Conservation (phyloP, 2,329 filamentous ascomycete species). For the Fusarium subglutinans region DNA sequence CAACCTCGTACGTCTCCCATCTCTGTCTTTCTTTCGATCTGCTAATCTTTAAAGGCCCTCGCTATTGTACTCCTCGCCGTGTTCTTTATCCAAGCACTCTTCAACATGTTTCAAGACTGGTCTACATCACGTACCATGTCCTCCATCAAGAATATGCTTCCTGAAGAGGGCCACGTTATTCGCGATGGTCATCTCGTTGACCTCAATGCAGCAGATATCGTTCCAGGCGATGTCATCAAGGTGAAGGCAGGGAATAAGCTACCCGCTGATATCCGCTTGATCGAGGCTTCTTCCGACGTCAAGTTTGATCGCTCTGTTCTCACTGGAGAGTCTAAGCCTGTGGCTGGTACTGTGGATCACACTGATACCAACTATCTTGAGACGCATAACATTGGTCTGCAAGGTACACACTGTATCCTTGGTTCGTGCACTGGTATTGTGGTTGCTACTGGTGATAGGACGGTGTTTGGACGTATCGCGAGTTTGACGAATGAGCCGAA, state of each 20-base stretch:
- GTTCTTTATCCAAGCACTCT: background rate
- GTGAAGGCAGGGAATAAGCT: slow-evolving; percentile 8
- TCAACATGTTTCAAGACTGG: slow-evolving; percentile 19
- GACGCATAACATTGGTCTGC: slow-evolving; percentile 78
- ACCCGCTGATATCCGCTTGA: background rate
- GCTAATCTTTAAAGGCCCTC: background rate
- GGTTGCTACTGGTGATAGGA: slow-evolving; percentile 75
- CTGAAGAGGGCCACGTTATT: background rate
- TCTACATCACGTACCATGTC: slow-evolving; percentile 16
- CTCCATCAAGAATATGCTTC: slow-evolving; percentile 1
- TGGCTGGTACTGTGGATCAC: background rate
- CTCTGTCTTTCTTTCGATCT: rapidly evolving
- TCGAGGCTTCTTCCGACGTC: background rate
- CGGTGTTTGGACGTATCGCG: slow-evolving; percentile 80
- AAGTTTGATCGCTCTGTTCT: slow-evolving; percentile 4
- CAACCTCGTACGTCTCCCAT: background rate
- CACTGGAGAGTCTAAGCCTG: slow-evolving; percentile 2
- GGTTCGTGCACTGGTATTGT: slow-evolving; percentile 73
- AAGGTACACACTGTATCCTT: slow-evolving; percentile 81
- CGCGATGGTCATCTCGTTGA: background rate
- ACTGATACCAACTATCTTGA: slow-evolving; percentile 52
- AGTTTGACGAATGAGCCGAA: slow-evolving; percentile 76
- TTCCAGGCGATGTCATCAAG: background rate
- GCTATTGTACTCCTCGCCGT: background rate
- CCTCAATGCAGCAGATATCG: background rate